Evolutionary conservation across 345 rosid genomes (phyloP).

Genomic region (Pugionium cornutum): DNA sequence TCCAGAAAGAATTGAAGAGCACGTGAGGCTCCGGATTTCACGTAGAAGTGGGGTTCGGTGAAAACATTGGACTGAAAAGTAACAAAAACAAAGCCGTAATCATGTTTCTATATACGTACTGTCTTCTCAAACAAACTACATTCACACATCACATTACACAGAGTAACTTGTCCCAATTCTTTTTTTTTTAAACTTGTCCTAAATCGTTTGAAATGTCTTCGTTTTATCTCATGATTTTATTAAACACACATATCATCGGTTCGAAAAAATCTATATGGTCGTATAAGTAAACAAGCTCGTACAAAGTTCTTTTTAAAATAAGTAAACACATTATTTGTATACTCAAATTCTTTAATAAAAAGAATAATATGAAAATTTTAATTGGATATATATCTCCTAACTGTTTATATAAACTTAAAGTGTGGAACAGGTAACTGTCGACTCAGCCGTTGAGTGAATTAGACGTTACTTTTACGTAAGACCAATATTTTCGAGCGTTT

Average conservation of each 20-base stretch:
- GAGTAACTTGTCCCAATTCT: conserved; percentile 7
- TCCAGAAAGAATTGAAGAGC: conserved; percentile 25
- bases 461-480: conserved; percentile 35
- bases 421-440: conserved; percentile 32
- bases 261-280: neutral
- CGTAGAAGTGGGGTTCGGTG: conserved; percentile 47
- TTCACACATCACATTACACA: neutral
- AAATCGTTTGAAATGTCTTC: neutral
- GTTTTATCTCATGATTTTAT: conserved; percentile 6
- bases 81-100: conserved; percentile 42
- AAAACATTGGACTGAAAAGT: conserved; percentile 27
- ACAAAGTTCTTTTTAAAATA: neutral
- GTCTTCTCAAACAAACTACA: conserved; percentile 31
- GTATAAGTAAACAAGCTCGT: neutral
- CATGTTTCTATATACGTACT: conserved; percentile 27
- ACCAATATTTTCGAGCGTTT: neutral
- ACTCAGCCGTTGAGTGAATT: conserved; percentile 33
- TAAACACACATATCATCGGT: neutral
- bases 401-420: neutral
- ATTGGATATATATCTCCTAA: neutral
- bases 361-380: neutral
- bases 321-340: neutral
- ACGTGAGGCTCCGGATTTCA: conserved; percentile 55
- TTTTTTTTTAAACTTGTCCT: too few species aligned
- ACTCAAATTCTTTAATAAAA: neutral